Evolutionary conservation across 768 basidiomycete genomes (phyloP).

Genomic region (Phylloporus rhodoxanthus): DNA sequence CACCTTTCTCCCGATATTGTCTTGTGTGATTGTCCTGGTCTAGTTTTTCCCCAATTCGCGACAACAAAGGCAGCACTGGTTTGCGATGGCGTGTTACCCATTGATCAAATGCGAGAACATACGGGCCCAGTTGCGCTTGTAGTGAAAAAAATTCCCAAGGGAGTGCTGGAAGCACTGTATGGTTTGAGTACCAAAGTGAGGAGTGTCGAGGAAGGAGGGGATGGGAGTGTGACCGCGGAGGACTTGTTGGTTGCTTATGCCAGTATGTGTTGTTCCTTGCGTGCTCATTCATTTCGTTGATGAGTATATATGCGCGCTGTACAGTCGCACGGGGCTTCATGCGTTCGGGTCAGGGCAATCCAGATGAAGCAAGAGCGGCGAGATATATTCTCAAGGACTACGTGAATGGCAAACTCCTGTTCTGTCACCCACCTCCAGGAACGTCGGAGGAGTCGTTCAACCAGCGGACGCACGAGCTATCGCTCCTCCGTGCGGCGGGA

Average conservation of each 20-base stretch:
- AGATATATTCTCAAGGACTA: slow-evolving; percentile 95
- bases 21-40: slow-evolving; percentile 95
- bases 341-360: slow-evolving; percentile 92
- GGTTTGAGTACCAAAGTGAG: slow-evolving; percentile 69
- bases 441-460: slow-evolving; percentile 69
- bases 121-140: slow-evolving; percentile 80
- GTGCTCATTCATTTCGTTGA: slow-evolving; percentile 2
- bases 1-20: slow-evolving; percentile 81
- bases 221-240: slow-evolving; percentile 66
- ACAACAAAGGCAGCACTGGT: slow-evolving; percentile 94
- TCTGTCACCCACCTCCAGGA: slow-evolving; percentile 83
- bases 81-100: slow-evolving; percentile 94
- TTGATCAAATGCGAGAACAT: slow-evolving; percentile 94
- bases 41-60: slow-evolving; percentile 98
- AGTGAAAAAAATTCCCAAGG: slow-evolving; percentile 69
- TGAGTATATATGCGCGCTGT: slow-evolving; percentile 11
- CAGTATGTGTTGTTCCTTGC: slow-evolving; percentile 50
- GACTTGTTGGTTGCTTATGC: slow-evolving; percentile 86
- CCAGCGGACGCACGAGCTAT: slow-evolving; percentile 53
- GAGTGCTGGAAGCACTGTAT: slow-evolving; percentile 85
- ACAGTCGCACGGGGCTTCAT: slow-evolving; percentile 90
- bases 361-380: slow-evolving; percentile 92
- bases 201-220: slow-evolving; percentile 76
- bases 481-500: slow-evolving; percentile 53
- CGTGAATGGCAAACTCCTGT: slow-evolving; percentile 89